These are phyloP conservation scores for Penicillium thymicola DNA, from an alignment of 2,329 filamentous ascomycete genomes.

Conservation along the genomic window DNA sequence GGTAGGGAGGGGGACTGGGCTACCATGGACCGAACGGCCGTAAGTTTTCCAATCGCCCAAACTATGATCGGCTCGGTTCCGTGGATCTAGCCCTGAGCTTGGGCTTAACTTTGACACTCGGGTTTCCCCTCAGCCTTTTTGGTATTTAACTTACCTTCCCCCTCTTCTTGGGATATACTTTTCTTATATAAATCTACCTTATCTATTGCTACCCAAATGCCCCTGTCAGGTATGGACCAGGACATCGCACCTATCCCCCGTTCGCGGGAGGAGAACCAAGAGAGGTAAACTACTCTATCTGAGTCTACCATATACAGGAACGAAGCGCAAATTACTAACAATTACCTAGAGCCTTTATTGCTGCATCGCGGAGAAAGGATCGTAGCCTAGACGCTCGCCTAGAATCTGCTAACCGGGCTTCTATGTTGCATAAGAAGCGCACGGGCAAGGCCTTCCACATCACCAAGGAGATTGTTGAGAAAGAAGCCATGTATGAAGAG, in stretches of 20 bases:
- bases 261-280: constrained; percentile 46
- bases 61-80: constrained; percentile 21
- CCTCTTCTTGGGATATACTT: neutral
- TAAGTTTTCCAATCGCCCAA: constrained; percentile 20
- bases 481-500: constrained; percentile 95
- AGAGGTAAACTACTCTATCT: constrained; percentile 37
- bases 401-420: constrained; percentile 81
- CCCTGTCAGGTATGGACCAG: constrained; percentile 28
- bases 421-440: constrained; percentile 83
- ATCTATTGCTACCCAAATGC: constrained; percentile 17
- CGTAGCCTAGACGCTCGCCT: constrained; percentile 82
- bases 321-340: neutral
- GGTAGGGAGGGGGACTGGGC: neutral
- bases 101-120: constrained; percentile 16
- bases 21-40: constrained; percentile 2
- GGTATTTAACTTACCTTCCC: constrained; percentile 2
- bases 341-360: constrained; percentile 72
- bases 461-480: constrained; percentile 79
- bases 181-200: neutral
- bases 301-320: too few relatives aligned
- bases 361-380: constrained; percentile 81
- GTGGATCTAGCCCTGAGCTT: constrained; percentile 15
- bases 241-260: constrained; percentile 35
- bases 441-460: constrained; percentile 80
- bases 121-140: constrained; percentile 11